Evolutionary conservation across 75 land plant species (phyloP).

Genomic region (Picea glauca): DNA sequence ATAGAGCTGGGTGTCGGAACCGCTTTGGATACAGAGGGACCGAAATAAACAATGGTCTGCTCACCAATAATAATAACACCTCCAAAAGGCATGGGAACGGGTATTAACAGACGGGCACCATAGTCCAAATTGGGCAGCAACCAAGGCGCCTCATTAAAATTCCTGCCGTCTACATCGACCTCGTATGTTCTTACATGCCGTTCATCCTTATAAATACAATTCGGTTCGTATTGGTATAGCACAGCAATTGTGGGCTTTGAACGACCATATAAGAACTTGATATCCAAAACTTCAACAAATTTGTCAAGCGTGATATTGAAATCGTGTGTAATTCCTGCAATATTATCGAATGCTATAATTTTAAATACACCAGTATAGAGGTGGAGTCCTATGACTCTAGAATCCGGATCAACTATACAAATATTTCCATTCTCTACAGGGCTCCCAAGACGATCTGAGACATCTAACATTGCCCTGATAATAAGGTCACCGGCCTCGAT

Average conservation of each 20-base stretch:
- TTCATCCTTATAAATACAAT: slow-evolving; percentile 66
- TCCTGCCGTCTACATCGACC: slow-evolving; percentile 87
- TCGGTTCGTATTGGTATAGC: slow-evolving; percentile 67
- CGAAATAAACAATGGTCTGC: slow-evolving; percentile 90
- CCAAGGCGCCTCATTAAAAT: slow-evolving; percentile 95
- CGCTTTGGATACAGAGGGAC: slow-evolving; percentile 75
- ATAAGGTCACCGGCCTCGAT: too few relatives aligned
- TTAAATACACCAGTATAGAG: slow-evolving; percentile 45
- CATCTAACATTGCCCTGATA: too few relatives aligned
- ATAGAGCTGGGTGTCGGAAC: slow-evolving; percentile 66
- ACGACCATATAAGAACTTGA: slow-evolving; percentile 96
- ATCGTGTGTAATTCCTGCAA: slow-evolving; percentile 40
- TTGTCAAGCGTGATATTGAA: slow-evolving; percentile 88
- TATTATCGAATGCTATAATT: slow-evolving; percentile 40
- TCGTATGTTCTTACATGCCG: slow-evolving; percentile 98
- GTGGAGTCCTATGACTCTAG: slow-evolving; percentile 41
- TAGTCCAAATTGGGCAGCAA: slow-evolving; percentile 90
- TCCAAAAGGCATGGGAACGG: slow-evolving; percentile 90
- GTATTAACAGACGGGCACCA: slow-evolving; percentile 87
- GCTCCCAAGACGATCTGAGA: too few relatives aligned
- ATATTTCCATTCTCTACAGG: slow-evolving; percentile 13
- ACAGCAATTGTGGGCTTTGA: slow-evolving; percentile 96
- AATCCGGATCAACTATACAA: slow-evolving; percentile 51
- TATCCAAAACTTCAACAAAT: slow-evolving; percentile 88
- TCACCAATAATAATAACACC: slow-evolving; percentile 96